phyloP scores from a whole-genome alignment of 140 eudicot species.

The Senecio squalidus region DNA sequence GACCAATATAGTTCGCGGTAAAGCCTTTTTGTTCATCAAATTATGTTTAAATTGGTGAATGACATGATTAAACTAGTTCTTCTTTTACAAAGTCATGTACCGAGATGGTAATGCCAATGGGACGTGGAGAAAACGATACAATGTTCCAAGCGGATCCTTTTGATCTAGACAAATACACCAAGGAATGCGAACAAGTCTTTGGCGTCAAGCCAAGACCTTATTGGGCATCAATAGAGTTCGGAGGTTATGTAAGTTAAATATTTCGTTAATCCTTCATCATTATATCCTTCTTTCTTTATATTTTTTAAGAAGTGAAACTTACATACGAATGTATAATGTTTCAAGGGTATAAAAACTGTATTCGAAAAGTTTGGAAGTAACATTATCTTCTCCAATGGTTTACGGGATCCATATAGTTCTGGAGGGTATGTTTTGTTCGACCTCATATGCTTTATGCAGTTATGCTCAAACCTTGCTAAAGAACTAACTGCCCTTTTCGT shows the following conservation, averaged over 20 bases:
- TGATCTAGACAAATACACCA: slow-evolving; percentile 13
- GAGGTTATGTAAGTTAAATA: slow-evolving; percentile 28
- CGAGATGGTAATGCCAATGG: slow-evolving; percentile 33
- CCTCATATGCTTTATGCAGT: background rate
- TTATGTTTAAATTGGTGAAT: background rate
- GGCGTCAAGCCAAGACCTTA: slow-evolving; percentile 26
- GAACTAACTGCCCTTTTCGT: background rate
- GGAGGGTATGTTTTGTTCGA: slow-evolving; percentile 43
- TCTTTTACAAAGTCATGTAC: slow-evolving; percentile 22
- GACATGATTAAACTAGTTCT: background rate
- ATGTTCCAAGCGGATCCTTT: slow-evolving; percentile 31
- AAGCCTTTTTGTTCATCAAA: background rate
- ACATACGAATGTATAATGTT: background rate
- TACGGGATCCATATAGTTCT: slow-evolving; percentile 58
- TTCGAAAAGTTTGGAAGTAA: slow-evolving; percentile 54
- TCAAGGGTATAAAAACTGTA: slow-evolving; percentile 45
- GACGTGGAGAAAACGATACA: slow-evolving; percentile 27
- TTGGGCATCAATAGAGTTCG: slow-evolving; percentile 26
- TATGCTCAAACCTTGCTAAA: background rate
- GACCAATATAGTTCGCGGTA: background rate
- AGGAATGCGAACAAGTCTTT: slow-evolving; percentile 16
- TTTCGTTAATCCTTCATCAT: background rate
- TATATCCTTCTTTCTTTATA: background rate
- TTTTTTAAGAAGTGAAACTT: background rate
- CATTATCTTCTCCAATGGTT: slow-evolving; percentile 64